These are phyloP conservation scores for Emergomyces pasteurianus DNA, from an alignment of 2,329 filamentous ascomycete genomes.

Conservation along the genomic window DNA sequence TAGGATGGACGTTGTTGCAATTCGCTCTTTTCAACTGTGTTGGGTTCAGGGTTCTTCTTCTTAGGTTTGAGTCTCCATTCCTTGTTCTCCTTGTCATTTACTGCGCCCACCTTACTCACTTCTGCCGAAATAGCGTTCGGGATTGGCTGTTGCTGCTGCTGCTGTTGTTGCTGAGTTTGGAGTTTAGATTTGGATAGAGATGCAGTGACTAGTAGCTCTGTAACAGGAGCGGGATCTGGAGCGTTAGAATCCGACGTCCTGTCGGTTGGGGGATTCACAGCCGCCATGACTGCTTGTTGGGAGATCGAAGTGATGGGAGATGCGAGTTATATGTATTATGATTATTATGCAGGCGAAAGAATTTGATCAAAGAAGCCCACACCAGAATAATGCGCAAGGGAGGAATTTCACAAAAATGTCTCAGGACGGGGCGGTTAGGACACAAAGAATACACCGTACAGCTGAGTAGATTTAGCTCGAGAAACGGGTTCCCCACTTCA, in stretches of 20 bases:
- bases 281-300: slow-evolving; percentile 1
- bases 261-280: background rate
- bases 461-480: background rate
- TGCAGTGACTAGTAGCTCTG: background rate
- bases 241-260: background rate
- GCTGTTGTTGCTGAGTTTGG: background rate
- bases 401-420: background rate
- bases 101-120: background rate
- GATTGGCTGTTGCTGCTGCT: background rate
- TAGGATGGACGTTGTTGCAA: background rate
- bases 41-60: background rate
- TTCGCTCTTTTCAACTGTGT: background rate
- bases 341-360: background rate
- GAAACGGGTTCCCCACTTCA: background rate
- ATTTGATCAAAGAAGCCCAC: background rate
- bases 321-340: background rate
- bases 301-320: background rate
- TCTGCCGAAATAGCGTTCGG: background rate
- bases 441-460: no score
- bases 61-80: background rate
- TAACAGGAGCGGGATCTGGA: background rate
- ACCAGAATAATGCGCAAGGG: background rate
- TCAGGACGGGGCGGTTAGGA: background rate
- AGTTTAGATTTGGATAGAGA: background rate
- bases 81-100: background rate